phyloP scores from a whole-genome alignment of 2,329 filamentous ascomycete species.

The Ceratocystis lukuohia region DNA sequence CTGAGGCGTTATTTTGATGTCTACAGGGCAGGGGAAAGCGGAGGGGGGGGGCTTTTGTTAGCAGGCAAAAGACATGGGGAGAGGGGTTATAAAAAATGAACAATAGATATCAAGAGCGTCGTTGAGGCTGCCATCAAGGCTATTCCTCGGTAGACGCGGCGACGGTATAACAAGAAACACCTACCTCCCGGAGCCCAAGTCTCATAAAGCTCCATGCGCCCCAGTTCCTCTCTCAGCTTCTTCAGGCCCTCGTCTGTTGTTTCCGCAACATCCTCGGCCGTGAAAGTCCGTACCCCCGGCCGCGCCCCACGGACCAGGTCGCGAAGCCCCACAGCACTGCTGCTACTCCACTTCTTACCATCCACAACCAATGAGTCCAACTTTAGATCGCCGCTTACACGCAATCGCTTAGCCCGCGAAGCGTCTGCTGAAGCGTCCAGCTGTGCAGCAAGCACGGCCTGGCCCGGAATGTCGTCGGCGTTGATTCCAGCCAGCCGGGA shows the following conservation, averaged over 20 bases:
- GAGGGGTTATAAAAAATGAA: not conserved
- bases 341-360: conserved; percentile 60
- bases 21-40: conserved; percentile 30
- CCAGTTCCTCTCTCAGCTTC: conserved; percentile 62
- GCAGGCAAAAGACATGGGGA: not conserved
- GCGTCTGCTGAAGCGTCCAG: conserved; percentile 28
- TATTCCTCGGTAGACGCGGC: not conserved
- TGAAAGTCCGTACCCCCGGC: conserved; percentile 74
- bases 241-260: conserved; percentile 66
- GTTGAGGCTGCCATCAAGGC: not conserved
- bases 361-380: conserved; percentile 68
- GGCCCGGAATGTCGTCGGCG: conserved; percentile 32
- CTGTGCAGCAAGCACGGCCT: conserved; percentile 36
- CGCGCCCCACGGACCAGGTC: conserved; percentile 51
- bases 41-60: not conserved
- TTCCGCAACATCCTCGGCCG: conserved; percentile 65
- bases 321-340: conserved; percentile 48
- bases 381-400: conserved; percentile 46
- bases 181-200: conserved; percentile 67
- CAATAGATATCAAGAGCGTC: not conserved
- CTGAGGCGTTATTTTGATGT: conserved; percentile 84
- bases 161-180: conserved; percentile 22
- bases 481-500: conserved; percentile 44
- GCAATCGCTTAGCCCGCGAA: conserved; percentile 43
- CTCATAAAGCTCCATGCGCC: conserved; percentile 63